Evolutionary conservation across 176 grass and related monocot genomes (phyloP).

Genomic region (Aegilops longissima): DNA sequence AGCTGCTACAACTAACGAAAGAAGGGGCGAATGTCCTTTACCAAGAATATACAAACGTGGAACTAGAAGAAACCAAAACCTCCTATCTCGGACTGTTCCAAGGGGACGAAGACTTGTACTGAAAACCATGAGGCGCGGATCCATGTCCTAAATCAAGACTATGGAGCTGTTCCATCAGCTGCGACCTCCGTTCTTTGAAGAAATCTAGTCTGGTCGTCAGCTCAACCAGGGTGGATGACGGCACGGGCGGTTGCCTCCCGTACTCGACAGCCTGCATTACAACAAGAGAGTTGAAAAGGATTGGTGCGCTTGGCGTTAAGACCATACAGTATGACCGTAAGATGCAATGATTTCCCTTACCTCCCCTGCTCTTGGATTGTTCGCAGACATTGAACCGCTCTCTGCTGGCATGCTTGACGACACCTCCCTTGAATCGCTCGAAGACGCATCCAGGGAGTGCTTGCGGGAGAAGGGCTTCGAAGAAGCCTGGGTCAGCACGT

Average conservation of each 20-base stretch:
- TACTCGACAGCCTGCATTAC: conserved; percentile 50
- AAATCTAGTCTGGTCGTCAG: conserved; percentile 90
- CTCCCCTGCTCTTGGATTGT: conserved; percentile 56
- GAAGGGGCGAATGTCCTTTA: conserved; percentile 19
- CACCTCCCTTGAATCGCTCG: conserved; percentile 60
- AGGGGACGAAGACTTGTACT: conserved; percentile 78
- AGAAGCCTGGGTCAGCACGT: conserved; percentile 64
- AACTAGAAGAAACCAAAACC: not conserved
- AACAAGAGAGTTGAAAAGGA: not conserved
- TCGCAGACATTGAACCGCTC: conserved; percentile 30
- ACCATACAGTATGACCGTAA: not conserved
- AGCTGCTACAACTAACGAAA: conserved; percentile 26
- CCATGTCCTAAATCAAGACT: conserved; percentile 91
- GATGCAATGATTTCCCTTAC: conserved; percentile 39
- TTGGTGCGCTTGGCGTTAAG: not conserved
- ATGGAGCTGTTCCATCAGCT: conserved; percentile 97
- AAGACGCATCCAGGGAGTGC: conserved; percentile 60
- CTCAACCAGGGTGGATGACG: conserved; percentile 93
- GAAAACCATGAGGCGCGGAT: conserved; percentile 47
- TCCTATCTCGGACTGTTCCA: conserved; percentile 80
- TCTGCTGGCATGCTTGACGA: conserved; percentile 57
- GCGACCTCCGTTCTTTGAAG: conserved; percentile 93
- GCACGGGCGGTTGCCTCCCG: conserved; percentile 48
- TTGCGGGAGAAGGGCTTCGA: conserved; percentile 75
- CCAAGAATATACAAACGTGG: conserved; percentile 46